Conservation (phyloP, 2,329 filamentous ascomycete genomes). For the Talaromyces atroroseus region DNA sequence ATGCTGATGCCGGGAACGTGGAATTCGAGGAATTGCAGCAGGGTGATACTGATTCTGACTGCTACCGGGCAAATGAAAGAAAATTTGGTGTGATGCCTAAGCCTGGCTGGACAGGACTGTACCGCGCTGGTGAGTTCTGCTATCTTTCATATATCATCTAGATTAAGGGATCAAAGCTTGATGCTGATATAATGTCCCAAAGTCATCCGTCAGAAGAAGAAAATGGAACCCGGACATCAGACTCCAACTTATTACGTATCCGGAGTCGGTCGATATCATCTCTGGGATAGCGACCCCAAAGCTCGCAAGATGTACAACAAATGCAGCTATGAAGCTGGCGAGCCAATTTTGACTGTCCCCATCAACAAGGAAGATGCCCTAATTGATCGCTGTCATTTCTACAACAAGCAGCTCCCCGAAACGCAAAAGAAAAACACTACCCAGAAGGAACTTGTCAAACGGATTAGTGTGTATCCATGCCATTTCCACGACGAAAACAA, state of each 20-base stretch:
- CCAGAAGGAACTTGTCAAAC: neutral
- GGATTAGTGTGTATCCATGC: conserved; percentile 6
- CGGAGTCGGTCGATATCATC: conserved; percentile 7
- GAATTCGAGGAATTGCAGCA: conserved; percentile 6
- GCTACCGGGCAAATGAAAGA: neutral
- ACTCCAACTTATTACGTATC: conserved; percentile 6
- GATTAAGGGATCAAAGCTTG: neutral
- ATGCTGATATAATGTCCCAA: neutral
- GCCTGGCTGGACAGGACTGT: conserved; percentile 10
- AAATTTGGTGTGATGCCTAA: conserved; percentile 10
- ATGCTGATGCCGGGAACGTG: conserved; percentile 5
- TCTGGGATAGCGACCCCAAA: conserved; percentile 11
- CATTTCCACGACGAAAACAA: conserved; percentile 6
- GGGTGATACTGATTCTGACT: neutral
- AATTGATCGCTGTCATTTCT: conserved; percentile 7
- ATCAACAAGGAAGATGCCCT: conserved; percentile 1
- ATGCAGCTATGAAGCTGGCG: neutral
- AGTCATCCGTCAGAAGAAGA: conserved; percentile 4
- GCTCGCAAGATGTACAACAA: conserved; percentile 7
- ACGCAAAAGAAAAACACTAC: neutral
- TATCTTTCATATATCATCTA: too few relatives aligned
- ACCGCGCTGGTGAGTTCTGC: conserved; percentile 6
- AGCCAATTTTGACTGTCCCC: conserved; percentile 9
- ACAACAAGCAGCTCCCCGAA: conserved; percentile 4
- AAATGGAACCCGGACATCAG: neutral